Conservation (phyloP, 805 yeast genomes). For the Metschnikowia gelsemii region DNA sequence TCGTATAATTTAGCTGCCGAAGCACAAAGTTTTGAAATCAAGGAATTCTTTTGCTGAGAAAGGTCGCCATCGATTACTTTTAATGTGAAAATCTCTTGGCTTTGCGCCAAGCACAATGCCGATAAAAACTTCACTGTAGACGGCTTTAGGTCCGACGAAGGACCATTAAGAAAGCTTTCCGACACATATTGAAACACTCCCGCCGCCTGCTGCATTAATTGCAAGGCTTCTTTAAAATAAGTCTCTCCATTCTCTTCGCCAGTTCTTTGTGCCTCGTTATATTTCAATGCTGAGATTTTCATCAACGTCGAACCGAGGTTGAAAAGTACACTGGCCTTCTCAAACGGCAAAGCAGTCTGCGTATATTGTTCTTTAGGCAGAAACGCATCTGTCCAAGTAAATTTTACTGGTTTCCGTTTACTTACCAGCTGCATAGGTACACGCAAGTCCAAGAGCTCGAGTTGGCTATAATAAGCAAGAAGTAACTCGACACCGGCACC, state of each 20-base stretch:
- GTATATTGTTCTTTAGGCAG: constrained; percentile 44
- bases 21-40: constrained; percentile 73
- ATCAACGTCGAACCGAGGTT: constrained; percentile 69
- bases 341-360: constrained; percentile 84
- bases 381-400: constrained; percentile 82
- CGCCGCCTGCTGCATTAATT: constrained; percentile 68
- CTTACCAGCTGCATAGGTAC: constrained; percentile 62
- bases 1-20: constrained; percentile 58
- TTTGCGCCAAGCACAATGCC: constrained; percentile 75
- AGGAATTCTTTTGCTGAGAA: constrained; percentile 56
- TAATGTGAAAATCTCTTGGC: constrained; percentile 78
- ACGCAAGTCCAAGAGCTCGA: constrained; percentile 77
- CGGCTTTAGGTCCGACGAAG: constrained; percentile 72
- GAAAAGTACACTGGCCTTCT: constrained; percentile 81
- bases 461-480: constrained; percentile 72
- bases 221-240: constrained; percentile 58
- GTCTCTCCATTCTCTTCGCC: constrained; percentile 30
- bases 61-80: constrained; percentile 55
- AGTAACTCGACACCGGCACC: constrained; percentile 51
- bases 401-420: constrained; percentile 47
- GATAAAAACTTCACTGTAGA: constrained; percentile 64
- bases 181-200: constrained; percentile 71
- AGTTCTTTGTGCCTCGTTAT: constrained; percentile 28
- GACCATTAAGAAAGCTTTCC: constrained; percentile 86
- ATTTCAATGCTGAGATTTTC: constrained; percentile 42